These are phyloP conservation scores for Dorcoceras hygrometricum DNA, from an alignment of 257 asterid genomes.

Conservation along the genomic window DNA sequence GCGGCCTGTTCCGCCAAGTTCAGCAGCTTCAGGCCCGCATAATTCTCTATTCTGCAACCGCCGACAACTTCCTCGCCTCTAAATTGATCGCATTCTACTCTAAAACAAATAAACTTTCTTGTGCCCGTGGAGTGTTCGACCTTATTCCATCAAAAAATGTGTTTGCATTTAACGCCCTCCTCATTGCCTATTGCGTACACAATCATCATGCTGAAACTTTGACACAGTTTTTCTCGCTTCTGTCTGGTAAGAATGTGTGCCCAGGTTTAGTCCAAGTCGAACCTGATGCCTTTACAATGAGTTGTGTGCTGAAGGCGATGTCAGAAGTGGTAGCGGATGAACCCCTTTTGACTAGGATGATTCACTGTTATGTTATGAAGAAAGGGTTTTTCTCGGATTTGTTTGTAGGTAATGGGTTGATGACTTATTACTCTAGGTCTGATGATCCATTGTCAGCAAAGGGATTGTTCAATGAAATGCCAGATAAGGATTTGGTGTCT, in stretches of 20 bases:
- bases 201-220: slow-evolving; percentile 43
- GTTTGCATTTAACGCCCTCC: slow-evolving; percentile 75
- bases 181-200: slow-evolving; percentile 57
- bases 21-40: slow-evolving; percentile 72
- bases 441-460: slow-evolving; percentile 62
- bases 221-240: slow-evolving; percentile 33
- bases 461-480: slow-evolving; percentile 56
- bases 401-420: slow-evolving; percentile 70
- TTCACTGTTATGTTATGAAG: slow-evolving; percentile 62
- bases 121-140: slow-evolving; percentile 79
- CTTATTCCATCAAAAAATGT: slow-evolving; percentile 58
- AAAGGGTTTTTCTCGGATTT: slow-evolving; percentile 58
- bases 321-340: slow-evolving; percentile 45
- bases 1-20: slow-evolving; percentile 56
- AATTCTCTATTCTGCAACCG: slow-evolving; percentile 41
- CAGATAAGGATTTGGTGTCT: slow-evolving; percentile 64
- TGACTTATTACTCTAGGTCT: slow-evolving; percentile 64
- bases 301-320: slow-evolving; percentile 74
- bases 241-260: slow-evolving; percentile 25
- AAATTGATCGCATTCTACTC: slow-evolving; percentile 66
- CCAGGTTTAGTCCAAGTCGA: slow-evolving; percentile 29
- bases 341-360: slow-evolving; percentile 29
- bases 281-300: slow-evolving; percentile 64
- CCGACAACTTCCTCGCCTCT: slow-evolving; percentile 77
- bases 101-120: slow-evolving; percentile 30